These are phyloP conservation scores for Lagenaria siceraria DNA, from an alignment of 306 rosid species.

Conservation along the genomic window DNA sequence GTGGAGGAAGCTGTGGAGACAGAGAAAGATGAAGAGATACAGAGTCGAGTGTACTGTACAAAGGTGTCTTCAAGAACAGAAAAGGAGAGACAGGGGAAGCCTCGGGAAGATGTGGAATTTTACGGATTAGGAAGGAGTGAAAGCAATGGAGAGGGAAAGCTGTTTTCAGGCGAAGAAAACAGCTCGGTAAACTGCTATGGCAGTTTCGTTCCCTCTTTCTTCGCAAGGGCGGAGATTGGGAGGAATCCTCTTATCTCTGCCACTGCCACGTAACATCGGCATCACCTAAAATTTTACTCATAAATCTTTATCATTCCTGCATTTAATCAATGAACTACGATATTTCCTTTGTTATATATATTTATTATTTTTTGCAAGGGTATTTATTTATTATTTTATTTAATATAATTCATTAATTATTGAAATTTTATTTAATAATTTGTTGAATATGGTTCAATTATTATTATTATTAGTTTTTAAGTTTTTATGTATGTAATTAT, in stretches of 20 bases:
- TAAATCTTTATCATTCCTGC: background rate
- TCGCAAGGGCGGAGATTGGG: background rate
- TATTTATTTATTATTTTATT: background rate
- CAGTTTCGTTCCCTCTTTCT: background rate
- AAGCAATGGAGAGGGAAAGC: background rate
- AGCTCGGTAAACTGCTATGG: background rate
- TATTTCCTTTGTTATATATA: background rate
- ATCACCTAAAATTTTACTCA: background rate
- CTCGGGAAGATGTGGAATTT: background rate
- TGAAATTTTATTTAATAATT: background rate
- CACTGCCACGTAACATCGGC: background rate
- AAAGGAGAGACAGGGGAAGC: background rate
- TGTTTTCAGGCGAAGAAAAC: slow-evolving; percentile 4
- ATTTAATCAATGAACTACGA: background rate
- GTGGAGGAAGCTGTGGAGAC: background rate
- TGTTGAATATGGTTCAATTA: background rate
- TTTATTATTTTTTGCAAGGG: background rate
- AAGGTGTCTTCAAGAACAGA: background rate
- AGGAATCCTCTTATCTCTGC: slow-evolving; percentile 3
- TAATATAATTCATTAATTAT: background rate
- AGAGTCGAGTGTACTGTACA: background rate
- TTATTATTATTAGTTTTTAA: background rate
- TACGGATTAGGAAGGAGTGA: background rate
- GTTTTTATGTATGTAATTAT: background rate
- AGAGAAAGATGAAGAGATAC: background rate